A percentile compares a stretch with the other conserved stretches of the same genome.
phyloP scores from a whole-genome alignment of 805 yeast genomes.

The Zygotorulaspora florentina region DNA sequence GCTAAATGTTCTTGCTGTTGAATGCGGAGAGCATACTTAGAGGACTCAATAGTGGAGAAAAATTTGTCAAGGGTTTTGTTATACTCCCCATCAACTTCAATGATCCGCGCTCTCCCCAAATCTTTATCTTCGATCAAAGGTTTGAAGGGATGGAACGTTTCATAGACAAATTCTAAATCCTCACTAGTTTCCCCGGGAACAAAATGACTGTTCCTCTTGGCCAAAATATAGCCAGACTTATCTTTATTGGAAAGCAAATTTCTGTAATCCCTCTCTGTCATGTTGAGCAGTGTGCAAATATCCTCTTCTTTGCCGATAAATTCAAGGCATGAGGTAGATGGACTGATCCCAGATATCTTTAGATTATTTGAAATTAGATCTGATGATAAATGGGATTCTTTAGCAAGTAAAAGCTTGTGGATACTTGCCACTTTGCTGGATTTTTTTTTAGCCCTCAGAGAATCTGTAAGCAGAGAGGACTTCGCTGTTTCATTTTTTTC shows the following conservation, averaged over 20 bases:
- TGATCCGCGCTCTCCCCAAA: slow-evolving; percentile 34
- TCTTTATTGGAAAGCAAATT: slow-evolving; percentile 36
- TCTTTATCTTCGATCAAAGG: slow-evolving; percentile 44
- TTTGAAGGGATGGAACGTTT: slow-evolving; percentile 65
- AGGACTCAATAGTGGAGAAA: slow-evolving; percentile 80
- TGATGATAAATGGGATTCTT: slow-evolving; percentile 70
- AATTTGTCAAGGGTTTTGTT: slow-evolving; percentile 78
- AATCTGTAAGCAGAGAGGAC: slow-evolving; percentile 10
- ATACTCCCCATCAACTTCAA: slow-evolving; percentile 53
- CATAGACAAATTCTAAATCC: slow-evolving; percentile 49
- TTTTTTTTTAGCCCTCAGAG: slow-evolving; percentile 23
- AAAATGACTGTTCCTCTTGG: slow-evolving; percentile 53
- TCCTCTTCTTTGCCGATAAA: slow-evolving; percentile 27
- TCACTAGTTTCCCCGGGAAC: slow-evolving; percentile 39
- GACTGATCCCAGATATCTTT: slow-evolving; percentile 42
- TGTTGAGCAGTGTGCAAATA: slow-evolving; percentile 43
- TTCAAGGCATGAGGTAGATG: slow-evolving; percentile 38
- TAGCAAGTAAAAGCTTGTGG: slow-evolving; percentile 63
- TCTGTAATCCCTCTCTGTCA: slow-evolving; percentile 44
- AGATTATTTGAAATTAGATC: slow-evolving; percentile 67
- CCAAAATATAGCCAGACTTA: slow-evolving; percentile 57
- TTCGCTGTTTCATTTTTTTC: slow-evolving; percentile 4
- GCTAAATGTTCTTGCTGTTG: slow-evolving; percentile 79
- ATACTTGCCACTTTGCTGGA: slow-evolving; percentile 52
- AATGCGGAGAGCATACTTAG: slow-evolving; percentile 66